phyloP scores from a whole-genome alignment of 75 land plant species.

The Selaginella moellendorffii region DNA sequence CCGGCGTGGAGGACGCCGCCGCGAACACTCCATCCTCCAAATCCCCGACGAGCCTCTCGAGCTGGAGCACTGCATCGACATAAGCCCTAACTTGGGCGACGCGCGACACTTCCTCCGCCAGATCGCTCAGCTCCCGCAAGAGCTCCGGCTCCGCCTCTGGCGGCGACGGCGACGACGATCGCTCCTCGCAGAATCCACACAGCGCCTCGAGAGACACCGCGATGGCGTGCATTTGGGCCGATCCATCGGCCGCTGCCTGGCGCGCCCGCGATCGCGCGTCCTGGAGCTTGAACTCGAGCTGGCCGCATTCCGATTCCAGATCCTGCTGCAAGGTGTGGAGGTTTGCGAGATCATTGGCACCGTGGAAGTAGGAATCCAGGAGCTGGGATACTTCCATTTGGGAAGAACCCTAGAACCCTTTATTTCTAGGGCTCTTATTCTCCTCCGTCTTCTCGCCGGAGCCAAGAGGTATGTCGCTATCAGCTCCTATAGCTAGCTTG shows the following conservation, averaged over 20 bases:
- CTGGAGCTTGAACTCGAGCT: neutral
- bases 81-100: conserved; percentile 73
- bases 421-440: neutral
- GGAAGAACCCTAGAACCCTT: neutral
- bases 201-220: neutral
- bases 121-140: conserved; percentile 44
- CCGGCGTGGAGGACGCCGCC: conserved; percentile 29
- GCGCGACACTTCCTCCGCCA: conserved; percentile 73
- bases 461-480: too few species aligned
- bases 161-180: neutral
- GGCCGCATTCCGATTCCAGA: neutral
- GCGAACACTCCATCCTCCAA: conserved; percentile 82
- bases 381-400: neutral
- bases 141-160: conserved; percentile 4
- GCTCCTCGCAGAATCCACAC: neutral
- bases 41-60: conserved; percentile 77
- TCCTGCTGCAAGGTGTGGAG: neutral
- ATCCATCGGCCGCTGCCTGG: neutral
- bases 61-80: conserved; percentile 66
- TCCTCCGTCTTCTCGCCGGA: too few species aligned
- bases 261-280: neutral
- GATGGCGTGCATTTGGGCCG: neutral
- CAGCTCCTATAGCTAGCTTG: too few species aligned
- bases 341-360: neutral
- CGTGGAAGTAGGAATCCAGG: neutral